Base-by-base conservation (phyloP, 306 rosid genomes). In the Lagenaria siceraria region DNA sequence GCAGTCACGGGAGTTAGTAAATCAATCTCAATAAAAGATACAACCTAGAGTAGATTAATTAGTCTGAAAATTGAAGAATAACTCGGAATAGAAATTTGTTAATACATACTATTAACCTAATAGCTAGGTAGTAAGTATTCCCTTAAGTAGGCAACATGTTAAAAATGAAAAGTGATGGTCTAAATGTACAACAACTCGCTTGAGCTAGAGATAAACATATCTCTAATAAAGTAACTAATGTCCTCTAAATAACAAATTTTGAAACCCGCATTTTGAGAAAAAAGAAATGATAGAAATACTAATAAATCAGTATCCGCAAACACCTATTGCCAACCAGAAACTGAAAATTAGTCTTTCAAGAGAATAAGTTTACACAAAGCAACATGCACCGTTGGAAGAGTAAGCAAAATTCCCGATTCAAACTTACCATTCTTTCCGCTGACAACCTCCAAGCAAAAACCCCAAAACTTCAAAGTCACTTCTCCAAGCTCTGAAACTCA, bases 391-490 rank as follows among this genome's bases (percentile, higher is more conserved):
- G 27, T 4, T 11, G 61, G 4, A 52, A 73, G n/a, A 72, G 6
- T 51, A 72, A 7, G 5, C 5, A 51, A 49, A 46, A 73, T 51
- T 72, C 46, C 60, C 40, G 31, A 52, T 49, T 51, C 38, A 31
- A 51, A 51, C 78, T 51, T 85, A 87, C 95, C 95, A 90, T 87
- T 76, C 76, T 70, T 22, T 64, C 25, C 22, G 40, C 42, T 36
- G 55, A 76, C 22, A 24, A 58, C 49, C 24, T 27, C 56, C 18
- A n/a, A 65, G 24, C 10, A 42, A 48, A 60, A 77, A 17, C 25
- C 29, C 55, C 40, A 46, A 63, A 76, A 18, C 55, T 38, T 61
- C 40, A 25, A 53, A 76, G 17, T 76, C 70, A 40, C 71, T 58
- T 38, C 42, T 59, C 43, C 74, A 59, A 48, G 46, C 73, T 61